Evolutionary conservation across 768 basidiomycete species (phyloP).

Genomic region (Boletus edulis): DNA sequence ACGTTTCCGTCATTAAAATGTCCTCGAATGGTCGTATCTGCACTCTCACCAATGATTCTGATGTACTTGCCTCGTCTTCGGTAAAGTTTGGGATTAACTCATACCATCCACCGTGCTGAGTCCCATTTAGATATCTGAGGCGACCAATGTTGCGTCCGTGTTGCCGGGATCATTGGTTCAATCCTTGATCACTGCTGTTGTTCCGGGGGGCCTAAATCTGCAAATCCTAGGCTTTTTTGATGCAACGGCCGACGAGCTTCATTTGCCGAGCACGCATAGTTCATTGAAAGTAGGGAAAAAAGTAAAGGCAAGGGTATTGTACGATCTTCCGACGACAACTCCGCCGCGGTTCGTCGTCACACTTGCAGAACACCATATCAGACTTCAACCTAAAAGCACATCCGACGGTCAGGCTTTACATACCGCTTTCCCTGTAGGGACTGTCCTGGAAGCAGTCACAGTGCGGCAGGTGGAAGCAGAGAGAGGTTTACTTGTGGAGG

Average conservation of each 20-base stretch:
- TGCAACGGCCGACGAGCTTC: slow-evolving; percentile 82
- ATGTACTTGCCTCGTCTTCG: slow-evolving; percentile 47
- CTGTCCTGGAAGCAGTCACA: slow-evolving; percentile 66
- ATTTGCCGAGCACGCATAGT: slow-evolving; percentile 50
- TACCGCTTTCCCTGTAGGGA: slow-evolving; percentile 71
- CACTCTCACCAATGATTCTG: slow-evolving; percentile 57
- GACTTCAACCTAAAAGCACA: slow-evolving; percentile 43
- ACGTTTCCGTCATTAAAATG: slow-evolving; percentile 62
- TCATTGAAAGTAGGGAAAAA: slow-evolving; percentile 65
- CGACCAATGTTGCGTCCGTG: slow-evolving; percentile 74
- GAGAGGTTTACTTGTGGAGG: slow-evolving; percentile 73
- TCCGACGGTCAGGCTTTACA: slow-evolving; percentile 36
- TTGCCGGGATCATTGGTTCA: slow-evolving; percentile 86
- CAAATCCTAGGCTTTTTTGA: slow-evolving; percentile 92
- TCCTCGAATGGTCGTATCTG: slow-evolving; percentile 80
- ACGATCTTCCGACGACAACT: slow-evolving; percentile 62
- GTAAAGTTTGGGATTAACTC: slow-evolving; percentile 39
- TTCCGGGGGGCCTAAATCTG: slow-evolving; percentile 74
- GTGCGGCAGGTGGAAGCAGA: slow-evolving; percentile 76
- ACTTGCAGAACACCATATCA: slow-evolving; percentile 67
- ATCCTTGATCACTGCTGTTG: slow-evolving; percentile 73
- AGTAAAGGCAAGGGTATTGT: slow-evolving; percentile 82
- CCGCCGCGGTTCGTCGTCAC: slow-evolving; percentile 87
- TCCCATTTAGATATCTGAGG: slow-evolving; percentile 61
- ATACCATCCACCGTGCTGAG: slow-evolving; percentile 2